phyloP scores from a whole-genome alignment of 2,329 filamentous ascomycete genomes.

The Alternaria sp. region DNA sequence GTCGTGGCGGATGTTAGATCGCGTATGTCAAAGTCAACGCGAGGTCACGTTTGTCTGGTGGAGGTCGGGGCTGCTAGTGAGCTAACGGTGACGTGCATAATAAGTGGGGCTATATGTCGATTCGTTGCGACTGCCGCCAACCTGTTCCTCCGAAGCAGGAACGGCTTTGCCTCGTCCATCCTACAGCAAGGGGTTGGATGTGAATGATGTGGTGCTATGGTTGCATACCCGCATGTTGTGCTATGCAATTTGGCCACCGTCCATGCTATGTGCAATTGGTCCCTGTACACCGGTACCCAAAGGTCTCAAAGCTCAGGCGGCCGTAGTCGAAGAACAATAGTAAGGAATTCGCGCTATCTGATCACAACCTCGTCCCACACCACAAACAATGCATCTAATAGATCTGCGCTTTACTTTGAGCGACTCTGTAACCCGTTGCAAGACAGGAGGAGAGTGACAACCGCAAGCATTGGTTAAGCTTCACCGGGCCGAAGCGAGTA shows the following conservation, averaged over 20 bases:
- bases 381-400: conserved; percentile 20
- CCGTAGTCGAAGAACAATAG: conserved; percentile 45
- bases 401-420: conserved; percentile 2
- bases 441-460: conserved; percentile 22
- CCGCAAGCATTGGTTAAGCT: conserved; percentile 17
- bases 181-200: neutral
- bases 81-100: conserved; percentile 26
- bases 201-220: neutral
- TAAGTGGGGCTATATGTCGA: conserved; percentile 7
- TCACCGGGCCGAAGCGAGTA: conserved; percentile 12
- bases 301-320: conserved; percentile 29
- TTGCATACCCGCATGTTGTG: neutral
- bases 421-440: conserved; percentile 10
- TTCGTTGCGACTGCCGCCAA: neutral
- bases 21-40: conserved; percentile 17
- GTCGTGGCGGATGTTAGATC: conserved; percentile 22
- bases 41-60: conserved; percentile 24
- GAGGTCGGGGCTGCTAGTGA: neutral
- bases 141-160: neutral
- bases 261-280: conserved; percentile 2
- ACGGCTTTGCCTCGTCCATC: neutral
- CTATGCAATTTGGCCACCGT: neutral
- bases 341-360: conserved; percentile 36
- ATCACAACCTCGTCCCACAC: conserved; percentile 16
- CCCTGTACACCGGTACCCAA: conserved; percentile 4